phyloP scores from a whole-genome alignment of 495 filamentous ascomycete species.

The Hypoxylon intermedium region DNA sequence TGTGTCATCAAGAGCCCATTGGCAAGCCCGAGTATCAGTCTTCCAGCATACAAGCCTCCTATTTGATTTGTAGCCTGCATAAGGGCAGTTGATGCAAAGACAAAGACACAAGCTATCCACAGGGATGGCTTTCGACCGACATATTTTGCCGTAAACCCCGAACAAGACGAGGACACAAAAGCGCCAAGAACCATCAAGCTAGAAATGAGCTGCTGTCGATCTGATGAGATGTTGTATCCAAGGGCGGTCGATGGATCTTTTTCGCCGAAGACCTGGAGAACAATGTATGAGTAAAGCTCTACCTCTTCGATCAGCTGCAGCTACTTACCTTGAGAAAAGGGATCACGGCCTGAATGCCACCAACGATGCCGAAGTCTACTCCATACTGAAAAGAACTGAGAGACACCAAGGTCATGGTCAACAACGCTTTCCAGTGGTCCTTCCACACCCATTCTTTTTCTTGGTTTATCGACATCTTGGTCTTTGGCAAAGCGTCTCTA shows the following conservation, averaged over 20 bases:
- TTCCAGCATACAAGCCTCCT: slow-evolving; percentile 61
- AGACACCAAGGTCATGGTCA: slow-evolving; percentile 56
- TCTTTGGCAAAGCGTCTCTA: not conserved
- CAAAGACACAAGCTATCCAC: slow-evolving; percentile 58
- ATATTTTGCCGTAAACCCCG: slow-evolving; percentile 57
- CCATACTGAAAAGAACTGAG: slow-evolving; percentile 69
- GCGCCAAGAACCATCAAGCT: slow-evolving; percentile 68
- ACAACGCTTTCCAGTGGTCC: slow-evolving; percentile 50
- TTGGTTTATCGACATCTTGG: slow-evolving; percentile 34
- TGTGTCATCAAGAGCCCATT: slow-evolving; percentile 68
- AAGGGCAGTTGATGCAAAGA: slow-evolving; percentile 58
- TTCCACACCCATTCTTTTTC: slow-evolving; percentile 38
- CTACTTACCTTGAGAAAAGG: slow-evolving; percentile 61
- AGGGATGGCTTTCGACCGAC: slow-evolving; percentile 57
- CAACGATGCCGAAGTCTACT: slow-evolving; percentile 67
- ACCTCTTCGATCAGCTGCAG: not conserved
- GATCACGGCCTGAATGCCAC: slow-evolving; percentile 66
- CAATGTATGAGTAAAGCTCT: slow-evolving; percentile 5
- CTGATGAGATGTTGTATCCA: slow-evolving; percentile 63
- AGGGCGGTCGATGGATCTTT: slow-evolving; percentile 50
- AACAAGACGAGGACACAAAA: slow-evolving; percentile 62
- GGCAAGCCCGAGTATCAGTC: slow-evolving; percentile 63
- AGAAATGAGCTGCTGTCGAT: slow-evolving; percentile 62
- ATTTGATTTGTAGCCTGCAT: slow-evolving; percentile 65
- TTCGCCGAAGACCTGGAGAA: slow-evolving; percentile 49